Evolutionary conservation across 768 basidiomycete genomes (phyloP).

Genomic region (Rhizopogon sp.): DNA sequence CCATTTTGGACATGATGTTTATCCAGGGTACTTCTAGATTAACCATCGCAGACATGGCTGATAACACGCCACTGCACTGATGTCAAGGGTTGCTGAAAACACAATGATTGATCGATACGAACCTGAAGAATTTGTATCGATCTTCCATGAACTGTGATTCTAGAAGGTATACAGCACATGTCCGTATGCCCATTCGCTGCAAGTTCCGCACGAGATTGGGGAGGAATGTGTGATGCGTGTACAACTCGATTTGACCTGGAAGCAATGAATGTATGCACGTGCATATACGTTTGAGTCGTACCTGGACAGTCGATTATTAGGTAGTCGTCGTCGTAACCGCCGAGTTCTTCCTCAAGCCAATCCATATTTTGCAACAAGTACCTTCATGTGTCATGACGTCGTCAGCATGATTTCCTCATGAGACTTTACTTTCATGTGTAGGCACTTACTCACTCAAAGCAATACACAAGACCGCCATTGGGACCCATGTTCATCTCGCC

Average conservation of each 20-base stretch:
- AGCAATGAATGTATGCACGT: constrained; percentile 5
- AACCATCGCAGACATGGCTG: constrained; percentile 99
- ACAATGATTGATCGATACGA: constrained; percentile 3
- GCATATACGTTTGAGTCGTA: constrained; percentile 24
- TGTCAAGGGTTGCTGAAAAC: background rate
- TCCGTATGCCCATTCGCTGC: constrained; percentile 72
- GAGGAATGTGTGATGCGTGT: constrained; percentile 96
- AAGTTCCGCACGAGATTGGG: constrained; percentile 82
- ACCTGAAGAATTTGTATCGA: constrained; percentile 97
- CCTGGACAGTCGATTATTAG: constrained; percentile 90
- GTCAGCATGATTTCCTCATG: background rate
- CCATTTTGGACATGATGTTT: constrained; percentile 99
- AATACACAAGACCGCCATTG: constrained; percentile 95
- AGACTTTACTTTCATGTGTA: background rate
- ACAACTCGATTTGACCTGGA: constrained; percentile 94
- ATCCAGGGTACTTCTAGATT: constrained; percentile 96
- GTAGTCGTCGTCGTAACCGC: constrained; percentile 94
- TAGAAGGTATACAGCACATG: constrained; percentile 88
- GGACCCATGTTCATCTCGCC: constrained; percentile 91
- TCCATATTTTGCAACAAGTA: constrained; percentile 97
- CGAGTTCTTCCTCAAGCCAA: constrained; percentile 96
- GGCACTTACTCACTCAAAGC: constrained; percentile 93
- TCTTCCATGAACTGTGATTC: constrained; percentile 99
- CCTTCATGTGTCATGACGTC: constrained; percentile 36
- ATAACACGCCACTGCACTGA: constrained; percentile 74